phyloP scores from a whole-genome alignment of 2,329 filamentous ascomycete species.

The Aureobasidium sp. region DNA sequence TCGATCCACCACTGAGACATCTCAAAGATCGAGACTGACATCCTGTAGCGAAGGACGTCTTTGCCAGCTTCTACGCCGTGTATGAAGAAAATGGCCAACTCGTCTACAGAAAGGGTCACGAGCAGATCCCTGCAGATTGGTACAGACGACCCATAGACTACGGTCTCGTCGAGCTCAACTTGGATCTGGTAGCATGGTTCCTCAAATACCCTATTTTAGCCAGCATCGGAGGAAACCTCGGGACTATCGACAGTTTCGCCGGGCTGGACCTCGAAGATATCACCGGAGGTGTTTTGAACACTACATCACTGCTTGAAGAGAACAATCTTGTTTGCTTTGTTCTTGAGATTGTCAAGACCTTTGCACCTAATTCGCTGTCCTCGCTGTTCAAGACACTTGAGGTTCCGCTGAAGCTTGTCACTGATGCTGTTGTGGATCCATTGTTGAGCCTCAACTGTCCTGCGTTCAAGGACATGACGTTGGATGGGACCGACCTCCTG shows the following conservation, averaged over 20 bases:
- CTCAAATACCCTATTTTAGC: constrained; percentile 27
- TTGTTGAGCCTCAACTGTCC: constrained; percentile 22
- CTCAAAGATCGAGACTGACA: constrained; percentile 16
- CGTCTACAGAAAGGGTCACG: constrained; percentile 29
- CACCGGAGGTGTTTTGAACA: constrained; percentile 38
- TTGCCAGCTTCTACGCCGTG: constrained; percentile 30
- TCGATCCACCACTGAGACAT: background rate
- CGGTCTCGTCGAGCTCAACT: constrained; percentile 21
- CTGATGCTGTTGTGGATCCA: constrained; percentile 23
- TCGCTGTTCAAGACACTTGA: constrained; percentile 31
- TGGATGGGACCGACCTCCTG: background rate
- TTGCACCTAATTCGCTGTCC: constrained; percentile 37
- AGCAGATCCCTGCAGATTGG: constrained; percentile 37
- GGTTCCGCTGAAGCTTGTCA: constrained; percentile 29
- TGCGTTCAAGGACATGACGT: constrained; percentile 18
- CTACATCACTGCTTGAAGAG: constrained; percentile 35
- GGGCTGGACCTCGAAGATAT: constrained; percentile 31
- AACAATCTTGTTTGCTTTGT: constrained; percentile 44
- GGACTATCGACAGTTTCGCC: constrained; percentile 28
- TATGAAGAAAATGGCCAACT: constrained; percentile 27
- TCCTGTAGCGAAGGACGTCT: constrained; percentile 24
- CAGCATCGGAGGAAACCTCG: constrained; percentile 31
- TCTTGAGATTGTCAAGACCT: constrained; percentile 34
- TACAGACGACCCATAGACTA: constrained; percentile 30
- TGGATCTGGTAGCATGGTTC: constrained; percentile 17